These are phyloP conservation scores for Aspergillus sclerotioniger DNA, from an alignment of 495 filamentous ascomycete genomes.

Conservation along the genomic window DNA sequence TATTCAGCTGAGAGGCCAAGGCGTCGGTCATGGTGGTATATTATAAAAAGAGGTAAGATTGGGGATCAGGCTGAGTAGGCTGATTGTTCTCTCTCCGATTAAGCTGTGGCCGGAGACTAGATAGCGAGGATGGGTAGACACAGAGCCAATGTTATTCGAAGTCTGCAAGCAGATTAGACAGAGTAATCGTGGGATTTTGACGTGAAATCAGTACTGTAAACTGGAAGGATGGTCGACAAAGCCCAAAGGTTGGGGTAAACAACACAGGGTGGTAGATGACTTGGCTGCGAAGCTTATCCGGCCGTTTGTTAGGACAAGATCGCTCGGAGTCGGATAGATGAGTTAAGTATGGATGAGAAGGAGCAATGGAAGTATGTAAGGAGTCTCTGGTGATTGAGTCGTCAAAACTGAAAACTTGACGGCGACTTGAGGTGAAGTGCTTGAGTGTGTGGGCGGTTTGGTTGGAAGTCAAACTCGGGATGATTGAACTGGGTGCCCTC, in stretches of 20 bases:
- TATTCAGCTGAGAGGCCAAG: conserved; percentile 68
- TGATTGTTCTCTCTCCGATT: too few species aligned
- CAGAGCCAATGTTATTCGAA: too few species aligned
- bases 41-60: background rate
- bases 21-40: conserved; percentile 52
- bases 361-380: background rate
- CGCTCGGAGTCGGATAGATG: background rate
- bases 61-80: background rate
- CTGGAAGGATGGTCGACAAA: background rate
- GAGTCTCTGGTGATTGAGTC: background rate
- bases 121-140: too few species aligned
- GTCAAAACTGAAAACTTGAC: background rate
- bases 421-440: background rate
- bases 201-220: background rate
- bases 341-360: background rate
- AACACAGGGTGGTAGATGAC: background rate
- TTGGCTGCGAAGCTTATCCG: background rate
- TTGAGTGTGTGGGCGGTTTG: background rate
- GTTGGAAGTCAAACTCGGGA: background rate
- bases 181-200: background rate
- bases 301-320: background rate
- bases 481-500: background rate
- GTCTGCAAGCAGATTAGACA: background rate
- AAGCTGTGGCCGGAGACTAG: too few species aligned
- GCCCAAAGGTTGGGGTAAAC: background rate